Evolutionary conservation across 805 yeast species (phyloP).

Genomic region (Metschnikowia koreensis): DNA sequence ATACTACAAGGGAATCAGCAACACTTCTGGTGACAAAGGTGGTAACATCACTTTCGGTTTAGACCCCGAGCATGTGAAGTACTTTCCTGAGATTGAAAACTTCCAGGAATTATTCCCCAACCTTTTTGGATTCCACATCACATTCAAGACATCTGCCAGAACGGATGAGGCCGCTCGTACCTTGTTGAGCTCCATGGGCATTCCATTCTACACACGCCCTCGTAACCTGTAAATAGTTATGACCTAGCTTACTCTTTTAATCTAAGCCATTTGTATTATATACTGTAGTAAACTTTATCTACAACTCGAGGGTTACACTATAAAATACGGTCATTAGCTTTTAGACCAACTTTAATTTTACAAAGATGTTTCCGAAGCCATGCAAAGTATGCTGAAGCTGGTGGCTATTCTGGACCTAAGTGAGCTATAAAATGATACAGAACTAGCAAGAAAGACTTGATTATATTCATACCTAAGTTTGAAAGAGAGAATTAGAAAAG

Average conservation of each 20-base stretch:
- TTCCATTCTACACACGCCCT: conserved; percentile 56
- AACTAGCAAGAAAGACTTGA: too few relatives aligned
- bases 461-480: too few relatives aligned
- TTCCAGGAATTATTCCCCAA: conserved; percentile 88
- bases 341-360: too few relatives aligned
- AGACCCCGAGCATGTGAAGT: conserved; percentile 68
- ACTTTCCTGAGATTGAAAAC: conserved; percentile 91
- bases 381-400: too few relatives aligned
- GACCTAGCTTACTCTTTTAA: neutral
- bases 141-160: conserved; percentile 84
- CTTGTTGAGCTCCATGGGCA: conserved; percentile 74
- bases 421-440: too few relatives aligned
- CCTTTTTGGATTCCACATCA: conserved; percentile 82
- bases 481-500: too few relatives aligned
- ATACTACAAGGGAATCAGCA: conserved; percentile 77
- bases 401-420: too few relatives aligned
- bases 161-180: conserved; percentile 88
- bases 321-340: too few relatives aligned
- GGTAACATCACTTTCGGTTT: conserved; percentile 89
- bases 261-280: neutral
- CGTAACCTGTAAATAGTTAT: conserved; percentile 11
- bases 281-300: neutral
- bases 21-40: conserved; percentile 73
- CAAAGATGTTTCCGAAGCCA: too few relatives aligned
- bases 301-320: neutral